Evolutionary conservation across 2,329 filamentous ascomycete species (phyloP).

Genomic region (Paecilomyces niveus): DNA sequence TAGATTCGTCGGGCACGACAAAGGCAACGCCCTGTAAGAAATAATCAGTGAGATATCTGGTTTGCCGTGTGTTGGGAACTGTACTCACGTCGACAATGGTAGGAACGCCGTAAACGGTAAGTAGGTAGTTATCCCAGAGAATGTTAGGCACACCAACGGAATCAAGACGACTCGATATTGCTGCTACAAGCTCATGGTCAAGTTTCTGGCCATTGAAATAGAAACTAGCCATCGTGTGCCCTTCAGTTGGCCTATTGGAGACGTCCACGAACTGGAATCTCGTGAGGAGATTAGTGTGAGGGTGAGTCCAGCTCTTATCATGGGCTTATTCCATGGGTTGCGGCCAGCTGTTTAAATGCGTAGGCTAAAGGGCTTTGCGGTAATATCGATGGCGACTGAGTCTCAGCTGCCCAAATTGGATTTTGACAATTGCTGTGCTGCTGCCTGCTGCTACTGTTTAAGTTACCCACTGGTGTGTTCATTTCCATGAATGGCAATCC

Average conservation of each 20-base stretch:
- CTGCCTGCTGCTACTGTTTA: too few species aligned
- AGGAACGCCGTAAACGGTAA: slow-evolving; percentile 20
- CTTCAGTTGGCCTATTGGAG: not conserved
- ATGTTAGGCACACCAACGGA: slow-evolving; percentile 14
- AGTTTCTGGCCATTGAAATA: slow-evolving; percentile 4
- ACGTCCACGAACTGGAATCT: not conserved
- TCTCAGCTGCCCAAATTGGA: not conserved
- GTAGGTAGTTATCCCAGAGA: slow-evolving; percentile 22
- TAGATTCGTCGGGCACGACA: slow-evolving; percentile 10
- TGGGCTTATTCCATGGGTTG: too few species aligned
- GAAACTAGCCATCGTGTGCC: slow-evolving; percentile 2
- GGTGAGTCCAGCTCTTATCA: not conserved
- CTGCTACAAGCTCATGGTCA: slow-evolving; percentile 10
- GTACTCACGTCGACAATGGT: slow-evolving; percentile 13
- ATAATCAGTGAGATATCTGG: not conserved
- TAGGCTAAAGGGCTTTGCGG: not conserved
- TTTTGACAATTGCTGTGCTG: too few species aligned
- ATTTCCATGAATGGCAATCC: not conserved
- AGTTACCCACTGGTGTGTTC: too few species aligned
- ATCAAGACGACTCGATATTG: slow-evolving; percentile 13
- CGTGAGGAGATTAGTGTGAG: not conserved
- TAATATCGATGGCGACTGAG: too few species aligned
- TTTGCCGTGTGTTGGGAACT: not conserved
- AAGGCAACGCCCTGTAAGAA: slow-evolving; percentile 9
- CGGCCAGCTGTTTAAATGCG: too few species aligned